phyloP scores from a whole-genome alignment of 2,329 filamentous ascomycete genomes.

The Cladosporium oxysporum region DNA sequence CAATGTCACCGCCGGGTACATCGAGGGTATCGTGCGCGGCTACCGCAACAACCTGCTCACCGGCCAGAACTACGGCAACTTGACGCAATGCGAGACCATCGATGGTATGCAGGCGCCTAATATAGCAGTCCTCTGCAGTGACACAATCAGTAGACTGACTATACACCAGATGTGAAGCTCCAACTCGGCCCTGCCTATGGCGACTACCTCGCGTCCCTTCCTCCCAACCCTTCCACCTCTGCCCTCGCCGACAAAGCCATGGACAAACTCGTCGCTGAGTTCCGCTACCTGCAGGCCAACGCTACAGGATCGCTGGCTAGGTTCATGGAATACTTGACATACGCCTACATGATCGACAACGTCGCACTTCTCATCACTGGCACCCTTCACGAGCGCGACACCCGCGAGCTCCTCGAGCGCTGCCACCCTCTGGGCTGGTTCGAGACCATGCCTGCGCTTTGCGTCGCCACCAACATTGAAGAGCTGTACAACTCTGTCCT shows the following conservation, averaged over 20 bases:
- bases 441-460: slow-evolving; percentile 97
- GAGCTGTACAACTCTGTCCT: slow-evolving; percentile 98
- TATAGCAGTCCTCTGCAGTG: not conserved
- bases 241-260: slow-evolving; percentile 92
- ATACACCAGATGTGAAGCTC: slow-evolving; percentile 82
- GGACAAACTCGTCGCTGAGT: slow-evolving; percentile 96
- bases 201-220: slow-evolving; percentile 90
- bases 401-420: slow-evolving; percentile 87
- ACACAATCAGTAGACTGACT: slow-evolving; percentile 8
- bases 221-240: slow-evolving; percentile 95
- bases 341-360: slow-evolving; percentile 99
- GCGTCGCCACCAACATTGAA: slow-evolving; percentile 97
- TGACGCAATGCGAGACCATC: slow-evolving; percentile 96
- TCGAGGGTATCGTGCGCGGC: slow-evolving; percentile 95
- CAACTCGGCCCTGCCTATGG: slow-evolving; percentile 96
- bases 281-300: slow-evolving; percentile 93
- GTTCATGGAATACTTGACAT: slow-evolving; percentile 98
- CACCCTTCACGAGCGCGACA: slow-evolving; percentile 95
- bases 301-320: slow-evolving; percentile 86
- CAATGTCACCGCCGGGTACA: slow-evolving; percentile 67
- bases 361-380: slow-evolving; percentile 97
- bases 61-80: slow-evolving; percentile 85
- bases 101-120: slow-evolving; percentile 66
- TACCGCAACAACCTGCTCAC: slow-evolving; percentile 95
- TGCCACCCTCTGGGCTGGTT: slow-evolving; percentile 99